Base-by-base conservation (phyloP, 305 asterid species). In the Solanum hybrid region DNA sequence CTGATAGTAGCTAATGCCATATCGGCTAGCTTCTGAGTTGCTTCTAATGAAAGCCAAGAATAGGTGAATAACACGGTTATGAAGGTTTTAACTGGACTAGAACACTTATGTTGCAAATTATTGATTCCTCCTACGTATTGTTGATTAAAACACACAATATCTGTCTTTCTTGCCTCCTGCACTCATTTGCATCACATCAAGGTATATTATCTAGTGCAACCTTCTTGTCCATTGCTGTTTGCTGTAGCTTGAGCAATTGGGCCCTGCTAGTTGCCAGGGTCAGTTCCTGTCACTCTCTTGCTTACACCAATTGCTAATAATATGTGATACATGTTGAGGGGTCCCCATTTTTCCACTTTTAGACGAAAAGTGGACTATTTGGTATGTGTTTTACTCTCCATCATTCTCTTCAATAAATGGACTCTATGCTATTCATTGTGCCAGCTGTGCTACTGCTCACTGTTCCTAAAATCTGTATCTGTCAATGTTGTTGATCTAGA, bases 361-460 rank as follows among this genome's bases (percentile, higher is more conserved):
- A 71, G 87, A 89, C 86, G 81, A 86, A 89, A 87, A 90, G 71
- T 88, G 82, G 89, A 89, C 90, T 89, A 91, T 87, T 88, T 90
- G 80, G 91, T 91, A 90, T 91, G 91, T 87, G 51, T 71, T 31
- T 57, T 84, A 80, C 69, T 88, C 86, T 90, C 71, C 79, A 29
- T 90, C 86, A 88, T 87, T 89, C 89, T 29, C 73, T 86, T 75
- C 20, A 75, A 81, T 90, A 76, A 80, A 90, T 86, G 90, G 88
- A 92, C 78, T 85, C 90, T 36, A 80, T 88, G 86, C 92, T 89
- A 89, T 86, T 92, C 85, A 91, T 90, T 92, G 86, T 86, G 91
- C 93, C 92, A 92, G 94, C 93, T 92, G 92, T 88, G 67, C 22
- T 88, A 89, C 91, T 89, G 77, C 90, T 92, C 82, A 61, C 89